Base-by-base conservation (phyloP, 495 filamentous ascomycete genomes). In the Talaromyces trachyspermus region DNA sequence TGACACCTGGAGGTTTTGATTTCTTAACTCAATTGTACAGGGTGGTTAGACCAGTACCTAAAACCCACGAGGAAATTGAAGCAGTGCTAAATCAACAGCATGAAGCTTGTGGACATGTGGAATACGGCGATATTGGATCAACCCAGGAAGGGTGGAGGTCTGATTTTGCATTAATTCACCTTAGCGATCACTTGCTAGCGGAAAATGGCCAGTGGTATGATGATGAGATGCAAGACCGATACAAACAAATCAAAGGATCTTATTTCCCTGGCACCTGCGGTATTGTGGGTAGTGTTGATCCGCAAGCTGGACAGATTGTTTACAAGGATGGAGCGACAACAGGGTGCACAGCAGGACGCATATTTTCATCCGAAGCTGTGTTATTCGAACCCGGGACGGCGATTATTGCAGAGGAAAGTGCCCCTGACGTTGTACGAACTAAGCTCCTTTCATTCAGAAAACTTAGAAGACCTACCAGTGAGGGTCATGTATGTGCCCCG, bases 1-100 rank as follows among this genome's bases (percentile, higher is more conserved):
- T 49, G 3, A 49, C n/a, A n/a, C n/a, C 47, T 8, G 47, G 37
- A 10, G 47, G 47, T 17, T 19, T 50, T 19, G 38, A 50, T 33
- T 25, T 45, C n/a, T 33, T 45, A 8, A 45, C n/a, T n/a, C 14
- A 26, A n/a, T 35, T 50, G 32, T 41, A 33, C 6, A n/a, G n/a
- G 24, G 23, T 5, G 22, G 14, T 43, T 29, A 24, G n/a, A 8
- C 18, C n/a, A 6, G 4, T 19, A 10, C 4, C 14, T 14, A 19
- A 6, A 12, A 19, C 22, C 4, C 8, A 49, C 32, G 37, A 43
- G 17, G 36, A 42, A 4, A 18, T 43, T 26, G 17, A 27, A 14
- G 25, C 43, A 20, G 20, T 49, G n/a, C 22, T 48, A 8, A 37
- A 42, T 6, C n/a, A 14, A 25, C 35, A 22, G 37, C 19, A 24